Evolutionary conservation across 2,329 filamentous ascomycete species (phyloP), one percentile per base, ranked within the genome.

Genomic region (Colletotrichum liriopes): DNA sequence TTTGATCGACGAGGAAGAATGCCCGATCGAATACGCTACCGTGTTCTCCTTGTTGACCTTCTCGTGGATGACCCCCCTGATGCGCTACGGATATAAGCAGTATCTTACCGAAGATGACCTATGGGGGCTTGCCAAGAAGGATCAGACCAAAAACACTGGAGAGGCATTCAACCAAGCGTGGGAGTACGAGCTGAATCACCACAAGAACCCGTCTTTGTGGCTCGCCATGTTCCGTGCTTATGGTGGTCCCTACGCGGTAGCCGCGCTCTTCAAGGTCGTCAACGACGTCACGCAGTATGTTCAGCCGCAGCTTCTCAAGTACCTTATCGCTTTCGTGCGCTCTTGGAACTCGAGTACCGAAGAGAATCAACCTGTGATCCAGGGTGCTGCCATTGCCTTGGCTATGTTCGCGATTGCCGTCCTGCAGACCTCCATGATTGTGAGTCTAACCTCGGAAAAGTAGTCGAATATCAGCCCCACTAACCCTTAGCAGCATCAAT

Each of bases 61-160:
- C 82, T 92, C 93, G 66, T 99, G 96, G 96, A 98, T 99, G 96
- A 98, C 96, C 0, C 95, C 96, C 0, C 85, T 99, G 89, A 99
- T 99, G 96, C 95, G 92, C 79, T 93, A 93, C 79, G 96, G 96
- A 1, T 98, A 99, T 85, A 94, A 93, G 79, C 91, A 95, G 71
- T 99, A 91, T 81, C 86, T 99, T 73, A 98, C 95, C 1, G 95
- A 98, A 81, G 94, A 98, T 74, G 96, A 99, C 81, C 88, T 99
- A 32, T 99, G 97, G 97, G 96, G 94, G 73, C 86, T 99, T 70
- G 90, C 95, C 51, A 92, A 91, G 78, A 86, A 89, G 71, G 96
- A 98, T 79, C 93, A 93, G 43, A 97, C 96, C 14, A 90, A 90
- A 75, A 86, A 87, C 16, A 97, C 96, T 0, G 91, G 93, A 5